phyloP scores from a whole-genome alignment of 2,329 filamentous ascomycete genomes.

The Penicillium sp. region DNA sequence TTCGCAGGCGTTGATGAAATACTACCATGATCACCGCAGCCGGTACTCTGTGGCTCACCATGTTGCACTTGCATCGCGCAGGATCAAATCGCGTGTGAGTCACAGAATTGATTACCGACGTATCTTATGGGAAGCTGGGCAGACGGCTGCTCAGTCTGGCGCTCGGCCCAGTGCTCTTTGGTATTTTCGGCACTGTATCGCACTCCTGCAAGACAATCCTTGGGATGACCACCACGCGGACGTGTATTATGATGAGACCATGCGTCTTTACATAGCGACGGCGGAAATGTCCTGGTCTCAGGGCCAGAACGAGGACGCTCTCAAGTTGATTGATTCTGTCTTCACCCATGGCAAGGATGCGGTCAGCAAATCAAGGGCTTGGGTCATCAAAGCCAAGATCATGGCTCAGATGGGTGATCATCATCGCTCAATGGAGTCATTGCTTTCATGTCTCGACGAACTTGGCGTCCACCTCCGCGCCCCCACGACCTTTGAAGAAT shows the following conservation, averaged over 20 bases:
- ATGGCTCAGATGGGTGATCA: constrained; percentile 73
- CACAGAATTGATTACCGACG: constrained; percentile 69
- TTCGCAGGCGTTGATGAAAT: constrained; percentile 75
- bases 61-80: constrained; percentile 72
- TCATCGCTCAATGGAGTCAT: constrained; percentile 64
- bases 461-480: constrained; percentile 68
- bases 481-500: constrained; percentile 70
- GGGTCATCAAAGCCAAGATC: constrained; percentile 79
- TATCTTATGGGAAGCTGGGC: constrained; percentile 76
- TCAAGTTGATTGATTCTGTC: constrained; percentile 67
- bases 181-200: constrained; percentile 76
- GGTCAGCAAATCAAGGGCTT: constrained; percentile 80
- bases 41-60: constrained; percentile 77
- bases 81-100: constrained; percentile 68
- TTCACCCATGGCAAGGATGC: constrained; percentile 70
- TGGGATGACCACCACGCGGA: constrained; percentile 73
- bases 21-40: constrained; percentile 62
- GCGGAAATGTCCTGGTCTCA: constrained; percentile 83
- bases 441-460: constrained; percentile 70
- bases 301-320: constrained; percentile 68
- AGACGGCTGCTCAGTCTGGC: constrained; percentile 76
- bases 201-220: constrained; percentile 74
- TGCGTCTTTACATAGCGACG: constrained; percentile 74
- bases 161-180: constrained; percentile 78
- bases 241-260: constrained; percentile 81